phyloP scores from a whole-genome alignment of 805 yeast species.

The Starmerella geochares region DNA sequence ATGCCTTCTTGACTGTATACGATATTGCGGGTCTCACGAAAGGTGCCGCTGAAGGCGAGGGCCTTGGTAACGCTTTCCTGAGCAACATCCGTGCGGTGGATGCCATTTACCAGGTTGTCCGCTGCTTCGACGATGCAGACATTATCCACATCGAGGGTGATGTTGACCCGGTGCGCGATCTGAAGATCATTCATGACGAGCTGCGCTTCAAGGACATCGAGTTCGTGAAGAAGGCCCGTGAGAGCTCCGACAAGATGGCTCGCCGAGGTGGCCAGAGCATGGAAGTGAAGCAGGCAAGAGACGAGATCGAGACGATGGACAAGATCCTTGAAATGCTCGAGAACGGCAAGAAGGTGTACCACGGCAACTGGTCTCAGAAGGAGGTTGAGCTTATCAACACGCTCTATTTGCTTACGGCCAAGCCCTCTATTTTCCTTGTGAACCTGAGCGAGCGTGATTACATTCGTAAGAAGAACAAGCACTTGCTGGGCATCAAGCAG shows the following conservation, averaged over 20 bases:
- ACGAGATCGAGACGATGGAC: conserved; percentile 65
- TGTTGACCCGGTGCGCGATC: conserved; percentile 89
- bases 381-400: conserved; percentile 85
- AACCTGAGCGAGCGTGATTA: conserved; percentile 85
- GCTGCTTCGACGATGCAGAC: conserved; percentile 96
- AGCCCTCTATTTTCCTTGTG: conserved; percentile 85
- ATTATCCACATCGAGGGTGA: conserved; percentile 95
- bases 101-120: conserved; percentile 93
- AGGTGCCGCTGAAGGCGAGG: conserved; percentile 95
- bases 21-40: conserved; percentile 98
- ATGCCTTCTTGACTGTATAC: conserved; percentile 84
- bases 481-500: conserved; percentile 65
- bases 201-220: conserved; percentile 94
- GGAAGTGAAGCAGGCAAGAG: conserved; percentile 81
- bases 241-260: conserved; percentile 65
- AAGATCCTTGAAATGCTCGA: conserved; percentile 66
- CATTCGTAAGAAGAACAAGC: conserved; percentile 79
- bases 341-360: conserved; percentile 79
- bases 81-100: conserved; percentile 95
- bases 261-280: conserved; percentile 81
- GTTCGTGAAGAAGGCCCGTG: conserved; percentile 76
- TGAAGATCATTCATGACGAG: conserved; percentile 83
- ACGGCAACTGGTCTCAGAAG: conserved; percentile 75
- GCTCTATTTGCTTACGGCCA: conserved; percentile 83
- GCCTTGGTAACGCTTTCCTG: conserved; percentile 94